phyloP scores from a whole-genome alignment of 73 alveolate genomes.

The Blepharisma japonicum region DNA sequence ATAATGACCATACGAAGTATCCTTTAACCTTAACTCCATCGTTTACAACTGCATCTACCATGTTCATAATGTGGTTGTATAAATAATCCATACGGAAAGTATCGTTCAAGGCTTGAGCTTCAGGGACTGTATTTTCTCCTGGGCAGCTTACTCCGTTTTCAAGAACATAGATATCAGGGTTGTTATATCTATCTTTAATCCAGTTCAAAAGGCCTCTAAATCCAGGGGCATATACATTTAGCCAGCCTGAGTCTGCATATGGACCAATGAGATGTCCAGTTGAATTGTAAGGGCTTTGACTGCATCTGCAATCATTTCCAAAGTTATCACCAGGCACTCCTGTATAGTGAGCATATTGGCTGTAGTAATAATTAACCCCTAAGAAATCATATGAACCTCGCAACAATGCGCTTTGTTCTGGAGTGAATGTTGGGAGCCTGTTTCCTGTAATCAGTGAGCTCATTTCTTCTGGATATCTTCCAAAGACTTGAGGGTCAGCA shows the following conservation, averaged over 20 bases:
- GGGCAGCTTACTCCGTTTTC: slow-evolving; percentile 47
- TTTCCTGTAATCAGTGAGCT: background rate
- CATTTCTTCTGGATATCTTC: slow-evolving; percentile 45
- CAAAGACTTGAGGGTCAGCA: slow-evolving; percentile 45
- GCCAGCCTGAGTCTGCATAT: too few species aligned
- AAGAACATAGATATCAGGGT: slow-evolving; percentile 29
- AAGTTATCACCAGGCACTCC: slow-evolving; percentile 25
- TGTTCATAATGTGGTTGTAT: too few species aligned
- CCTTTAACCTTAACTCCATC: too few species aligned
- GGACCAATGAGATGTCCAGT: slow-evolving; percentile 9
- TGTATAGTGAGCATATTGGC: background rate
- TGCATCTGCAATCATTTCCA: slow-evolving; percentile 18
- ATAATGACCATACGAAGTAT: too few species aligned
- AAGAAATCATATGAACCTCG: slow-evolving; percentile 39
- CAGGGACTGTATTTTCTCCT: slow-evolving; percentile 12
- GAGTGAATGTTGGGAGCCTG: slow-evolving; percentile 41
- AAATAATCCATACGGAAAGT: too few species aligned
- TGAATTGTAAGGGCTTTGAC: background rate
- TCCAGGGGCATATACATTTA: slow-evolving; percentile 31
- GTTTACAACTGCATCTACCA: too few species aligned
- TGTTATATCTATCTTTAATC: slow-evolving; percentile 34
- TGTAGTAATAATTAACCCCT: slow-evolving; percentile 37
- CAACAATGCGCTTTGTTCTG: background rate
- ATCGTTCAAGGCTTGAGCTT: too few species aligned
- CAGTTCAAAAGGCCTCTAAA: slow-evolving; percentile 35